Base-by-base conservation (phyloP, 164 flowering plant genomes). In the Kalanchoe fedtschenkoi region DNA sequence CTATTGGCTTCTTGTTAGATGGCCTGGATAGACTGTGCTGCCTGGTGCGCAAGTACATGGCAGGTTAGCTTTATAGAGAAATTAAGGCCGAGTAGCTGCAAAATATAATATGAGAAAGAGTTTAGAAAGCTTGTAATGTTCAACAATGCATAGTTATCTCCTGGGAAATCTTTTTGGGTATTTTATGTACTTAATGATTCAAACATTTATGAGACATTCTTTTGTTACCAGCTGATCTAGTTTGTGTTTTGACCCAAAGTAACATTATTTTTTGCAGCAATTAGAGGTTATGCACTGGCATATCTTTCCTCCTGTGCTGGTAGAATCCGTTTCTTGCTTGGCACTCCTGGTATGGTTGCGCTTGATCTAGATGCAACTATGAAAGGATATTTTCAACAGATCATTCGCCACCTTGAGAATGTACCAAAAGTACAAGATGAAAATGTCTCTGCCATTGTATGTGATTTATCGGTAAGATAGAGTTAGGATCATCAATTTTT, bases 271-370 rank as follows among this genome's bases (percentile, higher is more conserved):
- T 63, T 33, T 81, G 87, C 88, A 91, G 99, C 99, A 62, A 81
- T 91, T 66, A 83, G 93, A 71, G 97, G 96, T 37, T 95, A 95
- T 81, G 96, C 97, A 62, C 71, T 91, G 62, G 91, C 96, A 26
- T 91, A 85, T 74, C 83, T 95, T 62, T 88, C 97, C 55, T 85
- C 97, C 4, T 85, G 87, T 76, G 95, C 96, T 72, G 90, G 92
- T 65, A 81, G 99, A 80, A 87, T 95, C 66, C 86, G 93, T 2
- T 95, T 88, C 77, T 78, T 95, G 75, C 78, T 95, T 66, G 87
- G 86, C 35, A 87, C 95, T 53, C 95, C 99, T 14, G 99, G 99
- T 65, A 95, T 95, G 93, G 95, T 95, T 76, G 99, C 99, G 63
- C 96, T 95, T 63, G 99, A 91, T 71, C 71, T 89, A 35, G 99